A percentile compares a stretch with the other conserved stretches of the same genome.
Conservation (phyloP, 495 filamentous ascomycete genomes). For the Podospora pseudocomata region DNA sequence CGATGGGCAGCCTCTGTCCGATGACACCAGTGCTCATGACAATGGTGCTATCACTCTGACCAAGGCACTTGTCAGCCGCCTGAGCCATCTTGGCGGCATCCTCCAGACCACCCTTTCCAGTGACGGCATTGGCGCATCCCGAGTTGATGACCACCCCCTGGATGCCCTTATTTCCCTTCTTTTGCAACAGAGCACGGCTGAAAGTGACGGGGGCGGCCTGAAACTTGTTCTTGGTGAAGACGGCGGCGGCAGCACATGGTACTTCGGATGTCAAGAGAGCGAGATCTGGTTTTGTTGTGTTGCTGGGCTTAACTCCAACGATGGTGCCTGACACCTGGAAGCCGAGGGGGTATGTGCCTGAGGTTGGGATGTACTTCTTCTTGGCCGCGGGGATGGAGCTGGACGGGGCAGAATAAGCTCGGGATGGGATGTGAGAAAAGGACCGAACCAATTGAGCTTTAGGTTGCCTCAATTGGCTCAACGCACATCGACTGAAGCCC, state of each 20-base stretch:
- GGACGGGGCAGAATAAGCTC: constrained; percentile 58
- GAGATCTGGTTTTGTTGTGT: constrained; percentile 84
- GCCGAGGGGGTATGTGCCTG: constrained; percentile 82
- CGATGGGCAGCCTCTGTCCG: constrained; percentile 87
- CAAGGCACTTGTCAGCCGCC: constrained; percentile 68
- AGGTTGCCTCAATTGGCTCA: constrained; percentile 32
- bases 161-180: constrained; percentile 64
- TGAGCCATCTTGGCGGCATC: constrained; percentile 82
- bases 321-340: constrained; percentile 84
- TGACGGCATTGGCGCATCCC: constrained; percentile 96
- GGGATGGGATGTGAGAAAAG: constrained; percentile 10
- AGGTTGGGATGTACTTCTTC: constrained; percentile 83
- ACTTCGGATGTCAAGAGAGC: constrained; percentile 82
- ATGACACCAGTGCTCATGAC: constrained; percentile 99
- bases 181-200: constrained; percentile 64
- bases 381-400: constrained; percentile 66
- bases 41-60: constrained; percentile 64
- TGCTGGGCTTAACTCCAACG: constrained; percentile 89
- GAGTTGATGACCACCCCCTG: constrained; percentile 88
- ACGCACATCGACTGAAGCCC: constrained; percentile 22
- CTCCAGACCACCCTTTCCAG: constrained; percentile 83
- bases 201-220: constrained; percentile 92
- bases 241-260: constrained; percentile 88
- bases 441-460: constrained; percentile 27
- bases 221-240: constrained; percentile 98